A percentile compares a stretch with the other conserved stretches of the same genome.
Evolutionary conservation across 306 rosid species (phyloP).

Genomic region (Cucumis cinereus): DNA sequence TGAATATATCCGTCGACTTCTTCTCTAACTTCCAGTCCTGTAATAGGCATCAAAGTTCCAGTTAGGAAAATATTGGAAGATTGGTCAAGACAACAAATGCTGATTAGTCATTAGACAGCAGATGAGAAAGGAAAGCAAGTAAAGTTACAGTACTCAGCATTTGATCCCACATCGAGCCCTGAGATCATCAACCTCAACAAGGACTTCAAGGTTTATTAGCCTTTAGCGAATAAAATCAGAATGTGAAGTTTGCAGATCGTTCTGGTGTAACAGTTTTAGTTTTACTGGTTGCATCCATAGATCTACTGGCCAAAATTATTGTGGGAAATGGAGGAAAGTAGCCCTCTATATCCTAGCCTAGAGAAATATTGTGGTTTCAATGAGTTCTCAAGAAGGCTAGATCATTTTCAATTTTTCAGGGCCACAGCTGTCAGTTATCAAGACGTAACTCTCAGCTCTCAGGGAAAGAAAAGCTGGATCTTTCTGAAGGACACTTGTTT

Average conservation of each 20-base stretch:
- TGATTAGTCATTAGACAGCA: neutral
- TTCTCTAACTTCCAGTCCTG: constrained; percentile 95
- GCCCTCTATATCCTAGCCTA: too few species aligned
- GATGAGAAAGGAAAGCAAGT: neutral
- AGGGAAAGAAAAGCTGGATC: neutral
- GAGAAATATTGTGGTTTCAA: neutral
- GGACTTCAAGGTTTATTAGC: neutral
- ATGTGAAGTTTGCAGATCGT: too few species aligned
- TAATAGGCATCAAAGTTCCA: neutral
- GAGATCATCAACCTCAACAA: neutral
- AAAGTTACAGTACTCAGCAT: neutral
- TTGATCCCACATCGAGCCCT: neutral
- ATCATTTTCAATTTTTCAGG: neutral
- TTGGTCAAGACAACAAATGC: neutral
- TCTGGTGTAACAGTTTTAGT: too few species aligned
- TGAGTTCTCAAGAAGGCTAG: neutral
- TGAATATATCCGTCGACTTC: constrained; percentile 55
- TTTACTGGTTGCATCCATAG: too few species aligned
- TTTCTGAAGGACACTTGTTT: neutral
- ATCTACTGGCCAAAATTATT: too few species aligned
- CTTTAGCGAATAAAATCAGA: neutral
- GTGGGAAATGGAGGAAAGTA: neutral
- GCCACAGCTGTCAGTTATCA: neutral
- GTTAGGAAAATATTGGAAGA: neutral
- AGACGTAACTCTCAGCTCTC: neutral